Evolutionary conservation across 306 rosid species (phyloP), one percentile per base, ranked within the genome.

Genomic region (Macrotyloma uniflorum): DNA sequence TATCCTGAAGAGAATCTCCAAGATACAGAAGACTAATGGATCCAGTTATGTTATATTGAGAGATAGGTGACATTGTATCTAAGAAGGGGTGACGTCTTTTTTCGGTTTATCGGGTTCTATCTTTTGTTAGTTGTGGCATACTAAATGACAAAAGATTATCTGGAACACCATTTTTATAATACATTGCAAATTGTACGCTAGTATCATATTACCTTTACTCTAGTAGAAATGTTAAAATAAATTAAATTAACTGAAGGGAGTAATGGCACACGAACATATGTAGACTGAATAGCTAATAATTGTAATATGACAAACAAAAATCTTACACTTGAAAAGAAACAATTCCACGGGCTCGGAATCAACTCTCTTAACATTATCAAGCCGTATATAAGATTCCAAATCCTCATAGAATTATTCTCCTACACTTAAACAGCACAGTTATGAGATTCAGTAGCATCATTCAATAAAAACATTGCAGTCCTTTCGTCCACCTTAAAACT

Each of bases 1-100:
- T 1, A 89, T 89, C 54, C 87, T 93, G 57, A 86, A 85, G 89
- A 84, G 86, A 85, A 93, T 93, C 54, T 93, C 93, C 15, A 93
- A 84, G 93, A 90, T 93, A 79, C 91, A 91, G 79, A 91, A 88
- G 85, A 84, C 33, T 4, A 84, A 82, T 4, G 90, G 91, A 15
- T 61, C 92, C 54, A 84, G 80, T 72, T 91, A 67, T 64, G 89
- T 93, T 35, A 91, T 90, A n/a, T 63, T 93, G 91, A 89, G 94
- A 75, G 89, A 79, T 5, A 82, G 76, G 76, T 83, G 81, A 88
- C 53, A 9, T 23, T 22, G 77, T 3, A 67, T 70, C 49, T 8
- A 20, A 30, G 59, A 47, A 69, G 59, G 10, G 61, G 7, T 33
- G 63, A 32, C 13, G 0, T 68, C 11, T 19, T 11, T 72, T 8